Percentiles rank a stretch among this genome's conserved stretches.
Conservation (phyloP, 2,329 filamentous ascomycete genomes). For the Grosmannia penicillata region DNA sequence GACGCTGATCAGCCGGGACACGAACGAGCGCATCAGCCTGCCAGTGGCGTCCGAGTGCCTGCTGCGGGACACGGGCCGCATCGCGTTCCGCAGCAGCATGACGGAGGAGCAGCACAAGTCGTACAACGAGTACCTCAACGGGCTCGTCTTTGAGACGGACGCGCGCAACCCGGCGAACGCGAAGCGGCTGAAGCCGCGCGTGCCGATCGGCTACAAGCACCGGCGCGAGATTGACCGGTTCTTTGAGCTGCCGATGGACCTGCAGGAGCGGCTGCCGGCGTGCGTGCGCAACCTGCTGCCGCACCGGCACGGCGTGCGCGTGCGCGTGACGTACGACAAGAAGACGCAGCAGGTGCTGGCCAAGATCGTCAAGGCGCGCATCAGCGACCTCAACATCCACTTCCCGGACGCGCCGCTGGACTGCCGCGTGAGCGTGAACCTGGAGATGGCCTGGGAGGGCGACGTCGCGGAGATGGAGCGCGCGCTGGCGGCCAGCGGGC, state of each 20-base stretch:
- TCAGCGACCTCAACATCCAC: conserved; percentile 77
- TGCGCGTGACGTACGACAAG: conserved; percentile 65
- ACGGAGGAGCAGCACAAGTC: conserved; percentile 70
- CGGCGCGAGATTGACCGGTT: conserved; percentile 78
- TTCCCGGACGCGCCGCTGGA: conserved; percentile 68
- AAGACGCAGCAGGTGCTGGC: conserved; percentile 51
- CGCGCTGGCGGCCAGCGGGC: conserved; percentile 18
- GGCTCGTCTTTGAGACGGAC: conserved; percentile 42
- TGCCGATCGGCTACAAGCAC: conserved; percentile 66
- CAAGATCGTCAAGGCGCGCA: conserved; percentile 83
- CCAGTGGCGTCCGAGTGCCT: conserved; percentile 58
- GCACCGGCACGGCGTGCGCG: conserved; percentile 39
- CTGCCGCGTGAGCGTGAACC: conserved; percentile 84
- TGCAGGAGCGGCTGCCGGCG: conserved; percentile 46
- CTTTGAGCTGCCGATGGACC: conserved; percentile 52
- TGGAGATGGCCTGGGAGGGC: conserved; percentile 81
- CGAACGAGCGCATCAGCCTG: conserved; percentile 51
- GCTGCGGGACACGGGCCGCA: conserved; percentile 35
- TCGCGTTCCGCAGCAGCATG: conserved; percentile 79
- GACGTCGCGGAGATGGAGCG: conserved; percentile 40
- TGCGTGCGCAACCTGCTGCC: conserved; percentile 47
- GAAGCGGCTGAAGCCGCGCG: conserved; percentile 27
- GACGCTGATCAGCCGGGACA: conserved; percentile 59
- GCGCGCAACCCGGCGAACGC: conserved; percentile 32
- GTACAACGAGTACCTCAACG: conserved; percentile 77